phyloP scores from a whole-genome alignment of 1,284 basidiomycete species.

The Puccinia hordei region DNA sequence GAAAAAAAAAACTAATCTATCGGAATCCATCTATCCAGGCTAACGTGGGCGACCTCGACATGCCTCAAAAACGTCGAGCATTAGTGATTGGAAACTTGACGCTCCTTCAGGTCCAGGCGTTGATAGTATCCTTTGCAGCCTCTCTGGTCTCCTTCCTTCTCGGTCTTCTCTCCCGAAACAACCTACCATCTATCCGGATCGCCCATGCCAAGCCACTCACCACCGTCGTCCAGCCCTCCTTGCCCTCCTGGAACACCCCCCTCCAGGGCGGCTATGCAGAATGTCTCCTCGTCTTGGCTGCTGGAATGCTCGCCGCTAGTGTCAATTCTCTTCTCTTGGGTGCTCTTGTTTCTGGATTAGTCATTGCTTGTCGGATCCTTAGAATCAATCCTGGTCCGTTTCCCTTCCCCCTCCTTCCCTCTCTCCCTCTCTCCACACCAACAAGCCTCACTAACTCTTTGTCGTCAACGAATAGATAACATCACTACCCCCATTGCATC shows the following conservation, averaged over 20 bases:
- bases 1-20: no score
- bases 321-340: constrained; percentile 64
- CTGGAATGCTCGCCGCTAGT: constrained; percentile 63
- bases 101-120: no score
- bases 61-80: constrained; percentile 59
- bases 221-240: no score
- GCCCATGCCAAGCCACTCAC: constrained; percentile 37
- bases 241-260: constrained; percentile 10
- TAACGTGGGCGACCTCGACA: no score
- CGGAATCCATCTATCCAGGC: no score
- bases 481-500: no score
- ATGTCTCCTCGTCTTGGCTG: constrained; percentile 79
- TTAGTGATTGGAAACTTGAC: constrained; percentile 63
- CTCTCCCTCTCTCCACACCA: no score
- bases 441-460: constrained; percentile 38
- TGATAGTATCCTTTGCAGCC: no score
- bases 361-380: constrained; percentile 75
- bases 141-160: no score
- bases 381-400: constrained; percentile 78
- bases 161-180: no score
- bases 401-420: not conserved
- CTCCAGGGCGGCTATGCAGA: constrained; percentile 62
- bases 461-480: constrained; percentile 63
- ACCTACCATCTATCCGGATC: no score
- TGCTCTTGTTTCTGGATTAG: constrained; percentile 85